A percentile compares a stretch with the other conserved stretches of the same genome.
phyloP scores from a whole-genome alignment of 2,329 filamentous ascomycete genomes.

The Rhinocladiella similis region DNA sequence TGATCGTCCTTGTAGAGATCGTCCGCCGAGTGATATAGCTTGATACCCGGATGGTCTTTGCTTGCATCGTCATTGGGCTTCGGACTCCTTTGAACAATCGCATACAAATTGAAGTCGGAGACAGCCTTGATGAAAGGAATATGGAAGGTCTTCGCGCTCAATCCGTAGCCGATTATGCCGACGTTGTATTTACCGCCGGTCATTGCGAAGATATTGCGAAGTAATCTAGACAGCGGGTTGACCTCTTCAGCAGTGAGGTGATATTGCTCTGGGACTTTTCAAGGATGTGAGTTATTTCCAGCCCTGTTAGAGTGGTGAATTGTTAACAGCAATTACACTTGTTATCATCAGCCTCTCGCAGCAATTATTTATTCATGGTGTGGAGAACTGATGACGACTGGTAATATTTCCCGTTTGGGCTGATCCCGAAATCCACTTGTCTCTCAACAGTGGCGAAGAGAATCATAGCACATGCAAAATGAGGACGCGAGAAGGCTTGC shows the following conservation, averaged over 20 bases:
- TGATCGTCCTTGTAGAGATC: constrained; percentile 64
- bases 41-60: constrained; percentile 64
- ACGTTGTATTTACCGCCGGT: constrained; percentile 53
- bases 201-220: constrained; percentile 32
- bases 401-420: constrained; percentile 2
- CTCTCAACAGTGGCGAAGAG: neutral
- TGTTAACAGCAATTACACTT: no score
- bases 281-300: no score
- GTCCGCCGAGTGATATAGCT: constrained; percentile 63
- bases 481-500: neutral
- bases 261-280: no score
- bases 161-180: constrained; percentile 60
- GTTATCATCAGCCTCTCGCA: no score
- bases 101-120: constrained; percentile 66
- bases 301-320: no score
- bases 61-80: constrained; percentile 65
- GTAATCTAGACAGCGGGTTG: neutral
- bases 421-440: neutral
- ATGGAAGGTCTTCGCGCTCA: constrained; percentile 77
- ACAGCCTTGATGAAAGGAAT: constrained; percentile 73
- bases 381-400: neutral
- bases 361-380: neutral
- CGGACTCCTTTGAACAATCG: constrained; percentile 73
- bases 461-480: neutral
- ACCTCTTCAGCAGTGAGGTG: neutral